Evolutionary conservation across 139 green algal species (phyloP).

Genomic region (Chlorella sp.): DNA sequence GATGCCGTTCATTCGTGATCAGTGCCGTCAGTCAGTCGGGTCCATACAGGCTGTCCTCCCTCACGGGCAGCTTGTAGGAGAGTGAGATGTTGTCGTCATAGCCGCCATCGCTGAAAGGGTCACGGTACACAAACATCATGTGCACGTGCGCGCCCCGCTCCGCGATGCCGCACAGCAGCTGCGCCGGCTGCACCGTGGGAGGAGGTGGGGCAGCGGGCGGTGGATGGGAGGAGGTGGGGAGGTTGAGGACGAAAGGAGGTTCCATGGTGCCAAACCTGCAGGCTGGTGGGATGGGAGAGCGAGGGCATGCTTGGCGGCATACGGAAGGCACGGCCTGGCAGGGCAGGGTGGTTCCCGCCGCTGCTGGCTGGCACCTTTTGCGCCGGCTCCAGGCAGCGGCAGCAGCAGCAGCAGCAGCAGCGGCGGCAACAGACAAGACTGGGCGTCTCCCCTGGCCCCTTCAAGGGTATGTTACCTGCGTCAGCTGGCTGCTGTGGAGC

Average conservation of each 20-base stretch:
- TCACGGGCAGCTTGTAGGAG: slow-evolving; percentile 69
- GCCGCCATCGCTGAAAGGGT: slow-evolving; percentile 47
- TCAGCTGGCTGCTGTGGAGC: slow-evolving; percentile 62
- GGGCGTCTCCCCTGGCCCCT: too few relatives aligned
- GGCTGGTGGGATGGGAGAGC: too few relatives aligned
- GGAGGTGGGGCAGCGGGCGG: too few relatives aligned
- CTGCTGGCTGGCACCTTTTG: not conserved
- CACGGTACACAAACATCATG: slow-evolving; percentile 71
- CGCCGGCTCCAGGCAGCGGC: not conserved
- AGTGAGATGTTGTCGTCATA: slow-evolving; percentile 64
- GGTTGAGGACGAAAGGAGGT: not conserved
- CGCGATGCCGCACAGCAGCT: slow-evolving; percentile 70
- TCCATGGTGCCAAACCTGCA: not conserved
- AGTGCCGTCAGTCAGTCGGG: not conserved
- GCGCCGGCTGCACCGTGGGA: slow-evolving; percentile 40
- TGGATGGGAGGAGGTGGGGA: not conserved
- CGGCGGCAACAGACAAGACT: too few relatives aligned
- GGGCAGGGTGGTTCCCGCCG: not conserved
- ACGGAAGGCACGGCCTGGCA: not conserved
- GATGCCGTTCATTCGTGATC: not conserved
- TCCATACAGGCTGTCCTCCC: slow-evolving; percentile 31
- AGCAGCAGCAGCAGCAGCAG: too few relatives aligned
- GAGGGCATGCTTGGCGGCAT: not conserved
- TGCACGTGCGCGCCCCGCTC: slow-evolving; percentile 61
- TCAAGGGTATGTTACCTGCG: slow-evolving; percentile 14